phyloP scores from a whole-genome alignment of 805 yeast species.

The Osmozyma mogii region DNA sequence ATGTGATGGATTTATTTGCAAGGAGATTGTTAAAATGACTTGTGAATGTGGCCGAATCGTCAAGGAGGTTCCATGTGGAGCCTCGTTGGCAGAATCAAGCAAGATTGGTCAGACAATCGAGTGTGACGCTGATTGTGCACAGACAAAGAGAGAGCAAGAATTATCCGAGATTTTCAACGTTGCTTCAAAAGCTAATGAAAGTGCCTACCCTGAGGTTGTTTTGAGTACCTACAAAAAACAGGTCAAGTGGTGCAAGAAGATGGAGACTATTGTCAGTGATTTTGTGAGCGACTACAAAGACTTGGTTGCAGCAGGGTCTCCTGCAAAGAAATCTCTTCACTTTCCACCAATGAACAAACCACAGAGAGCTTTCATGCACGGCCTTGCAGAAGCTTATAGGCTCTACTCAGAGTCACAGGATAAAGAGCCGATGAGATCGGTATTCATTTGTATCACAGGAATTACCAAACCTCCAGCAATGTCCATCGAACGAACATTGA shows the following conservation, averaged over 20 bases:
- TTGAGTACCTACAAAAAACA: constrained; percentile 47
- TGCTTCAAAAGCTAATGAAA: constrained; percentile 6
- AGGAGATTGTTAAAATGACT: constrained; percentile 37
- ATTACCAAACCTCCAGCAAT: constrained; percentile 33
- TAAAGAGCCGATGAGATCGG: constrained; percentile 71
- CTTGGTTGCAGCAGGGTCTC: constrained; percentile 11
- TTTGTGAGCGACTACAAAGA: constrained; percentile 36
- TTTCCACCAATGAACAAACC: constrained; percentile 68
- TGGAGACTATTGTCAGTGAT: constrained; percentile 45
- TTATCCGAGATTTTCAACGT: constrained; percentile 41
- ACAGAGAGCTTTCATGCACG: constrained; percentile 67
- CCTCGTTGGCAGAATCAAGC: constrained; percentile 27
- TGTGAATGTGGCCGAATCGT: constrained; percentile 62
- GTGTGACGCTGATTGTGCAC: constrained; percentile 68
- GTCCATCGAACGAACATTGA: constrained; percentile 39
- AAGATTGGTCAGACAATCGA: constrained; percentile 33
- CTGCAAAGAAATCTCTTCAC: constrained; percentile 36
- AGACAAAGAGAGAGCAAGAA: constrained; percentile 14
- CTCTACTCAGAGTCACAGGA: constrained; percentile 71
- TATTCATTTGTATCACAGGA: constrained; percentile 43
- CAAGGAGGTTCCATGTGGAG: constrained; percentile 49
- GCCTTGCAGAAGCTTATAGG: constrained; percentile 50
- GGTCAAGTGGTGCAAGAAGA: constrained; percentile 56
- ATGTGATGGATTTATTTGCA: constrained; percentile 50
- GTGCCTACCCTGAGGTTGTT: constrained; percentile 36